Conservation (phyloP, 2,329 filamentous ascomycete species). For the Xylariomycetidae sp. region DNA sequence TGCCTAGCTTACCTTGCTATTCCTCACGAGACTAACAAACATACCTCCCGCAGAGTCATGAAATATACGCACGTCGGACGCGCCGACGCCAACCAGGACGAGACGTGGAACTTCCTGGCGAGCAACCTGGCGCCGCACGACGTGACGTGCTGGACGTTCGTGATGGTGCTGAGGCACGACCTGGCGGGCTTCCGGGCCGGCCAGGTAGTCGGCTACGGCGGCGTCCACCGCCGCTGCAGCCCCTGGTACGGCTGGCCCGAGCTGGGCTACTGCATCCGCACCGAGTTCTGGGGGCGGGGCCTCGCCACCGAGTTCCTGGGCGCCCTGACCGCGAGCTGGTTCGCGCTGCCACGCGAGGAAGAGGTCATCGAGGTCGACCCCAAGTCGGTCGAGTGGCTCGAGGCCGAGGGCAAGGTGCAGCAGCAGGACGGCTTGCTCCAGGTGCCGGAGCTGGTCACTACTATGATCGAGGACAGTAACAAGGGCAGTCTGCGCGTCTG, state of each 20-base stretch:
- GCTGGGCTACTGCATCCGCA: conserved; percentile 51
- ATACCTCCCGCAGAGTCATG: too few relatives aligned
- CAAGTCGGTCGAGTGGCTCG: conserved; percentile 23
- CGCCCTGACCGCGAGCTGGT: conserved; percentile 41
- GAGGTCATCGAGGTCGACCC: conserved; percentile 37
- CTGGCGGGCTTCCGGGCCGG: conserved; percentile 34
- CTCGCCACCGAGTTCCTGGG: conserved; percentile 51
- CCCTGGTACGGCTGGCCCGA: conserved; percentile 48
- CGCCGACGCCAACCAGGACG: conserved; percentile 36
- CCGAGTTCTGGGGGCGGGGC: conserved; percentile 49
- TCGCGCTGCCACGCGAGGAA: conserved; percentile 40
- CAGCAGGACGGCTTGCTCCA: conserved; percentile 1
- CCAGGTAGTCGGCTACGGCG: conserved; percentile 47
- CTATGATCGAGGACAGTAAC: conserved; percentile 45
- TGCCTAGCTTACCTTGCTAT: too few relatives aligned
- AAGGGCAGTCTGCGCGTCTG: conserved; percentile 49
- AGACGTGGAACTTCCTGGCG: conserved; percentile 35
- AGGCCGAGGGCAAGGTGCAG: conserved; percentile 11
- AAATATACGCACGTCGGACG: conserved; percentile 41
- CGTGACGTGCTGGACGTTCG: conserved; percentile 48
- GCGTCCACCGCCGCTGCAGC: conserved; percentile 33
- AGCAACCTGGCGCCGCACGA: conserved; percentile 44
- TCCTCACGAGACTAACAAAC: too few relatives aligned
- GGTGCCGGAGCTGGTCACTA: conserved; percentile 37
- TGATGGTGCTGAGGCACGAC: conserved; percentile 29